Evolutionary conservation across 148 eudicot genomes (phyloP), one percentile per base, ranked within the genome.

Genomic region (Dianthus caryophyllus): DNA sequence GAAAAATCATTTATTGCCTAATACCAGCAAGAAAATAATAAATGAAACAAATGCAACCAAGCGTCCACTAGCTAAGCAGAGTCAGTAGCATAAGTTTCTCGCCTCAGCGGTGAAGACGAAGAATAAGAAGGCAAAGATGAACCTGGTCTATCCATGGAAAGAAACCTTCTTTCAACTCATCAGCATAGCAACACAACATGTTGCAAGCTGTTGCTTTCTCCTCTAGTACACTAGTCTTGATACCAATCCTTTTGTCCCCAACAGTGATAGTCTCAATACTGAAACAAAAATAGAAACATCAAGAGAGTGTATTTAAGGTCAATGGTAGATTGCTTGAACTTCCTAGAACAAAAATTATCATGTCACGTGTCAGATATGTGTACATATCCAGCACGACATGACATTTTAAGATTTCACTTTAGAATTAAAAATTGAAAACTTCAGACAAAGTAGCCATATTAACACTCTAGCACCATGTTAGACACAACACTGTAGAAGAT

Each of bases 191-290:
- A 60, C 84, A 81, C 44, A 81, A 53, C 81, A 77, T 77, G 76
- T 81, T 81, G 59, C 84, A 77, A 51, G 84, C 84, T 36, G 78
- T 77, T 70, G 84, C 81, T 68, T 81, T 81, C 74, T 81, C 84
- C 71, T 81, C 84, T 18, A 81, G 65, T 49, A 74, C 78, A 64
- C 81, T 77, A 17, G 76, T 77, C 66, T 77, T 81, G 47, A 81
- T 74, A 43, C 84, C 84, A 70, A 77, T 77, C 56, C 84, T 71
- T 59, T 78, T 75, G 44, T 74, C 81, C 30, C 81, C 80, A 27
- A 77, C 73, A 36, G 84, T 67, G 47, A 77, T 71, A 26, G 78
- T 75, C 68, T 81, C 81, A 65, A 81, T 81, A 72, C 84, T 81
- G 76, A 48, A 74, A 61, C 41, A 41, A 49, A 58, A 55, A 25